Base-by-base conservation (phyloP, 331 rosid species). In the Prunus yedoensis region DNA sequence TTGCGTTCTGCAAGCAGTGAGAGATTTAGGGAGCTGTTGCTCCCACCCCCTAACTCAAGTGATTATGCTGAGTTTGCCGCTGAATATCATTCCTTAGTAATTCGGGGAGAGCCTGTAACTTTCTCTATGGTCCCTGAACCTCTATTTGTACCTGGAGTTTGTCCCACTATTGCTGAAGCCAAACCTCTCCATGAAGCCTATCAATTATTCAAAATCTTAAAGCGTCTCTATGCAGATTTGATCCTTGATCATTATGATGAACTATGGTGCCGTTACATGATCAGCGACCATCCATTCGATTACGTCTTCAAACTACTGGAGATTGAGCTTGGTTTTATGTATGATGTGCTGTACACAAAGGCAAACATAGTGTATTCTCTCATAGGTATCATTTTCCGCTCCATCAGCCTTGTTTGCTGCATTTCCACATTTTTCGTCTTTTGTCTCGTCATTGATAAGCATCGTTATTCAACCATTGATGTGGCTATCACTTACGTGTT, bases 251-350 rank as follows among this genome's bases (percentile, higher is more conserved):
- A 62, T 60, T 43, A 66, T 5, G 81, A 78, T 28, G 61, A 65
- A 61, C 52, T 62, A 7, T 8, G 23, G 4, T 87, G 66, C 67
- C 52, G 1, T 45, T 5, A 11, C 2, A 2, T 66, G 71, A 12
- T 45, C 4, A 1, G 11, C 1, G 10, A 7, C 5, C 54, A 43
- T 85, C 6, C 15, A 62, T 8, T 53, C 20, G 10, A 49, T 17
- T 6, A 49, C 0, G 85, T 74, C 32, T 83, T 85, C 54, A 47
- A 74, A 35, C 71, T 83, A 12, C 52, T 88, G 2, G 89, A 83
- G 54, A n/a, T 77, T 2, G 89, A 88, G 84, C 86, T 83, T 45
- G 84, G 87, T 1, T 83, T 85, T 35, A 71, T 83, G 74, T 80
- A 77, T 51, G 88, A 83, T 57, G 62, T 79, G 27, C 75, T 85